Evolutionary conservation across 164 flowering plant genomes (phyloP), one percentile per base, ranked within the genome.

Genomic region (Houttuynia cordata): DNA sequence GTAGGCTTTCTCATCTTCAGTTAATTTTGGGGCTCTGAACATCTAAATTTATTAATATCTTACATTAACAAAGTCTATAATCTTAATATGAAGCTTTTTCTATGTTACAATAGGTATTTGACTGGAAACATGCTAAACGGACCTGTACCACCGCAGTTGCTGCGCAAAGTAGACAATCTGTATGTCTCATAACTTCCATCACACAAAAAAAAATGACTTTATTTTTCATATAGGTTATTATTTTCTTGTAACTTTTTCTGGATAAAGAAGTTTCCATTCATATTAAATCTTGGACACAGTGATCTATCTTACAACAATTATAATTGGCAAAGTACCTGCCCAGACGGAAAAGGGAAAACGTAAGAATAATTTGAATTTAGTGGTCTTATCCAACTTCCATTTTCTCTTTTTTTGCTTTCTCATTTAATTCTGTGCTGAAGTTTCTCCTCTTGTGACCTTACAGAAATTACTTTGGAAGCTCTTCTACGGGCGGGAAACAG

Each of bases 111-210:
- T 64, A 85, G 91, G 57, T 79, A 77, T 60, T 64, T 85, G 57
- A 73, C 73, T 40, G 74, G 82, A 59, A 85, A 85, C 74, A 50
- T 67, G 72, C 73, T 85, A 7, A 71, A 66, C 62, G 91, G 91
- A 71, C 65, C 60, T 59, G 60, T 79, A 53, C 91, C 86, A 13
- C 73, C 71, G 20, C 67, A 75, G 51, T 62, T 85, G 64, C 57
- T 75, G 70, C 71, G 40, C 63, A 64, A 69, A 10, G 82, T 84
- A 40, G 68, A 51, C n/a, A 68, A 57, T 64, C 58, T 80, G 87
- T 83, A 83, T 41, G 87, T 74, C 54, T 62, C 65, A 61, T 7
- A 53, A 20, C 20, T 10, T 53, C 49, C 1, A 30, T 2, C 37
- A 30, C 37, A 30, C 37, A 10, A 6, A 2, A 30, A 6, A 30